Conservation (phyloP, 2,329 filamentous ascomycete species). For the Truncatella angustata region DNA sequence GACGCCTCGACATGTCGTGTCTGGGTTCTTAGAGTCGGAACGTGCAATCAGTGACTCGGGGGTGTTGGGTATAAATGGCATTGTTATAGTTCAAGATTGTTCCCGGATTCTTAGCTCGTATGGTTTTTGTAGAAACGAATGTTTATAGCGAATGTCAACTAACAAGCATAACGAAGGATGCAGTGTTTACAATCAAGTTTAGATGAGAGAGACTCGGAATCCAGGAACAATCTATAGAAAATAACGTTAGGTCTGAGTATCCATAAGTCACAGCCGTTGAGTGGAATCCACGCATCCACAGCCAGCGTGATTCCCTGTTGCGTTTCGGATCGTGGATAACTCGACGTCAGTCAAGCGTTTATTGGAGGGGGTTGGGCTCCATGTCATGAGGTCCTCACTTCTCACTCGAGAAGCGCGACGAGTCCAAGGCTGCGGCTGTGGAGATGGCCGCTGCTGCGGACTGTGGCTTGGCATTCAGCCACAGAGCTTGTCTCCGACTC, state of each 20-base stretch:
- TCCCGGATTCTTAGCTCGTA: not conserved
- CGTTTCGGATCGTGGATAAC: not conserved
- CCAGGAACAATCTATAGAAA: not conserved
- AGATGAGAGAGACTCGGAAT: not conserved
- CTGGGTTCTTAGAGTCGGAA: constrained; percentile 80
- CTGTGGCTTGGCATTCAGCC: not conserved
- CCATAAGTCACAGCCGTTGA: not conserved
- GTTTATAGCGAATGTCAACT: not conserved
- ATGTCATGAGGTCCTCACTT: not conserved
- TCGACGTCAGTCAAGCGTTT: constrained; percentile 1
- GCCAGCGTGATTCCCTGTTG: constrained; percentile 2
- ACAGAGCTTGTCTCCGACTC: not conserved
- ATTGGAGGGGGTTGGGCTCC: not conserved
- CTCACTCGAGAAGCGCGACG: too few species aligned
- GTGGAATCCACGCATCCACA: constrained; percentile 5
- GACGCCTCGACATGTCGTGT: constrained; percentile 83
- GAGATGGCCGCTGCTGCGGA: too few species aligned
- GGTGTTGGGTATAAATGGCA: constrained; percentile 69
- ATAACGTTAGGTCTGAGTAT: not conserved
- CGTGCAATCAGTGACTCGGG: constrained; percentile 78
- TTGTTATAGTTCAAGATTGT: constrained; percentile 26
- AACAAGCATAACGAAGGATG: not conserved
- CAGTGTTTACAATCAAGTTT: not conserved
- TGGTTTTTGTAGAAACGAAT: not conserved
- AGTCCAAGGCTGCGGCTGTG: too few species aligned